A percentile compares a stretch with the other conserved stretches of the same genome.
Evolutionary conservation across 2,329 filamentous ascomycete genomes (phyloP).

Genomic region (Alternaria tenuissima): DNA sequence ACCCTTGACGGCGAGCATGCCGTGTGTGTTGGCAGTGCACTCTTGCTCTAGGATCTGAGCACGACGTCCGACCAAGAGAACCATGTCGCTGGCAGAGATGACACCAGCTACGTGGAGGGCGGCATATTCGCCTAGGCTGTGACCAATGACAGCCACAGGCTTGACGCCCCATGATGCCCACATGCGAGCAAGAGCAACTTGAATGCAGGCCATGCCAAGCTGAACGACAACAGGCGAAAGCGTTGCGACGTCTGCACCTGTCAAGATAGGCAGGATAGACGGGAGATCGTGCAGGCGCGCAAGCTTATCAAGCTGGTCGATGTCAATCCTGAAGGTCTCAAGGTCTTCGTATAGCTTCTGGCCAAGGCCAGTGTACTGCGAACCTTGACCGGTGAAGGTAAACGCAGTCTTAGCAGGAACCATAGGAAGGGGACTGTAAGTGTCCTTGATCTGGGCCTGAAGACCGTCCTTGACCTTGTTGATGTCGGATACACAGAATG

Average conservation of each 20-base stretch:
- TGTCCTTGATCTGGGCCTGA: conserved; percentile 59
- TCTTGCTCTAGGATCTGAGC: conserved; percentile 70
- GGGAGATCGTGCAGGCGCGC: conserved; percentile 57
- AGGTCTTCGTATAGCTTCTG: conserved; percentile 60
- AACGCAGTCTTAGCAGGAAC: conserved; percentile 60
- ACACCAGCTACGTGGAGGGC: conserved; percentile 76
- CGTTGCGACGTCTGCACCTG: conserved; percentile 59
- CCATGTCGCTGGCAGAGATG: conserved; percentile 73
- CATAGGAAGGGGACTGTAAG: conserved; percentile 62
- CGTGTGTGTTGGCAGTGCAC: conserved; percentile 72
- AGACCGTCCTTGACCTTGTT: conserved; percentile 56
- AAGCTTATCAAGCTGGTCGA: conserved; percentile 59
- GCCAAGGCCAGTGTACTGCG: conserved; percentile 61
- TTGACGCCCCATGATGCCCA: conserved; percentile 64
- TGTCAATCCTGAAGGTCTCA: conserved; percentile 58
- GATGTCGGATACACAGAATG: conserved; percentile 58
- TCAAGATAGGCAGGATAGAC: conserved; percentile 59
- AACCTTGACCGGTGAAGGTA: conserved; percentile 62
- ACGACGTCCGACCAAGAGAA: conserved; percentile 74
- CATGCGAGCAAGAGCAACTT: conserved; percentile 62
- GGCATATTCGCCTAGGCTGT: conserved; percentile 77
- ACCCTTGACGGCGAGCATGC: conserved; percentile 69
- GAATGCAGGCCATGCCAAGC: conserved; percentile 62
- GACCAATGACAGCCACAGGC: conserved; percentile 61
- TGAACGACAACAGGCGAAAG: conserved; percentile 62